Conservation (phyloP, 192 early-diverging fungal species). For the Entomortierella chlamydospora region DNA sequence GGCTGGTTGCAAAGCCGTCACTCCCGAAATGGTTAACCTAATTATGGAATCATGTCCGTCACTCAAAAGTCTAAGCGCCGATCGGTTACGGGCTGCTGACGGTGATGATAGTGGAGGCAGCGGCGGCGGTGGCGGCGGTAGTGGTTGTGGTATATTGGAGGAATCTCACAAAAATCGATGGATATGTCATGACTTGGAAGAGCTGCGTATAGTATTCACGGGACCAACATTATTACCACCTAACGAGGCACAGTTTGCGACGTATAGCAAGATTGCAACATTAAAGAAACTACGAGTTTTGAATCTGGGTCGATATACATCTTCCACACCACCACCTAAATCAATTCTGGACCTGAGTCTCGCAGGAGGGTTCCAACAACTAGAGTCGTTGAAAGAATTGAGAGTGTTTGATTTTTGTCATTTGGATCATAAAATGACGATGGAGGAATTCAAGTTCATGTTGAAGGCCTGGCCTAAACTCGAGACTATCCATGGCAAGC, state of each 20-base stretch:
- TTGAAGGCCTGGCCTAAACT: conserved; percentile 32
- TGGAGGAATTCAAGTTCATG: conserved; percentile 47
- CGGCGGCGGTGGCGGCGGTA: too few species aligned
- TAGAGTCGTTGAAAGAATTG: conserved; percentile 18
- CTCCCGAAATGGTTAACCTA: conserved; percentile 7
- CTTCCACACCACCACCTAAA: background rate
- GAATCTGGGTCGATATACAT: conserved; percentile 22
- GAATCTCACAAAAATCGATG: background rate
- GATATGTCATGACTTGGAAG: conserved; percentile 24
- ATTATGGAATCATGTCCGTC: conserved; percentile 8
- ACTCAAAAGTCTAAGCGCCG: conserved; percentile 26
- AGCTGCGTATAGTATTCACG: conserved; percentile 28
- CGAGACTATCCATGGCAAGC: conserved; percentile 13
- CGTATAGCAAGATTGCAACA: conserved; percentile 15
- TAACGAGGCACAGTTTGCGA: conserved; percentile 4
- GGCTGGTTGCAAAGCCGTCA: conserved; percentile 4
- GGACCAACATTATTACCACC: conserved; percentile 5
- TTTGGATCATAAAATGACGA: conserved; percentile 30
- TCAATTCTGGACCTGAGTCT: conserved; percentile 39
- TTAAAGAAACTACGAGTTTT: conserved; percentile 21
- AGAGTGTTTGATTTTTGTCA: conserved; percentile 44
- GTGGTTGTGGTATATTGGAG: too few species aligned
- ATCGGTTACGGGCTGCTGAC: conserved; percentile 15
- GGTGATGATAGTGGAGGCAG: too few species aligned
- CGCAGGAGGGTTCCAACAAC: conserved; percentile 6